Evolutionary conservation across 2,329 filamentous ascomycete genomes (phyloP).

Genomic region (Fusarium sacchari): DNA sequence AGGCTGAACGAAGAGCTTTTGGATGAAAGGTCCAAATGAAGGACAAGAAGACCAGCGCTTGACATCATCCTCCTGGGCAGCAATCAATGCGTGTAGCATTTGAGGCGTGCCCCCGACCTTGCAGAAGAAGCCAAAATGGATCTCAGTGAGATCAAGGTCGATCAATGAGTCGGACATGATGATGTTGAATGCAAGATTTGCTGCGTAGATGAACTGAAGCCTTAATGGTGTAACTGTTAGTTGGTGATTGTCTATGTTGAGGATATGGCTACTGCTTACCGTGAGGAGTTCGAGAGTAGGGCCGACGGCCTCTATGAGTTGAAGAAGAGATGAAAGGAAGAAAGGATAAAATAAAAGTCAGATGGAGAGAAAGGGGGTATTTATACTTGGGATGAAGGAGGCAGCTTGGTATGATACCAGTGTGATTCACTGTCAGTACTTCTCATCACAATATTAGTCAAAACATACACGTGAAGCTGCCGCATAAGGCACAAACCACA

Average conservation of each 20-base stretch:
- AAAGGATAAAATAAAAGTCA: not conserved
- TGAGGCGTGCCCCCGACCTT: not conserved
- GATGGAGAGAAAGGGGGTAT: not conserved
- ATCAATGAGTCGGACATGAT: rapidly evolving
- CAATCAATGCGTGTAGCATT: not conserved
- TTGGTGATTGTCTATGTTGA: not conserved
- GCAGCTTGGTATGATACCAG: not conserved
- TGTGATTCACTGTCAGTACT: not conserved
- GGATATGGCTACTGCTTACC: not conserved
- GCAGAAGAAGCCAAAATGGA: not conserved
- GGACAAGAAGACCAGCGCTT: not conserved
- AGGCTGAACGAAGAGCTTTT: not conserved
- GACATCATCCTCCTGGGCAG: not conserved
- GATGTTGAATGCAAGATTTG: rapidly evolving
- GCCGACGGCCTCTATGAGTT: too few species aligned
- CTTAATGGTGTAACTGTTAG: not conserved
- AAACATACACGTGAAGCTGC: rapidly evolving
- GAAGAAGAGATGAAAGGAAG: not conserved
- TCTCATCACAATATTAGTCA: rapidly evolving
- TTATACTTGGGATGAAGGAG: not conserved
- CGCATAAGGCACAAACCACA: not conserved
- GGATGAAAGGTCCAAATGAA: not conserved
- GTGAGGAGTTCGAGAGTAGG: rapidly evolving
- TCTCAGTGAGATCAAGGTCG: not conserved
- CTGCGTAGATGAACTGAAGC: not conserved